phyloP scores from a whole-genome alignment of 345 rosid species.

The Lumnitzera littorea region DNA sequence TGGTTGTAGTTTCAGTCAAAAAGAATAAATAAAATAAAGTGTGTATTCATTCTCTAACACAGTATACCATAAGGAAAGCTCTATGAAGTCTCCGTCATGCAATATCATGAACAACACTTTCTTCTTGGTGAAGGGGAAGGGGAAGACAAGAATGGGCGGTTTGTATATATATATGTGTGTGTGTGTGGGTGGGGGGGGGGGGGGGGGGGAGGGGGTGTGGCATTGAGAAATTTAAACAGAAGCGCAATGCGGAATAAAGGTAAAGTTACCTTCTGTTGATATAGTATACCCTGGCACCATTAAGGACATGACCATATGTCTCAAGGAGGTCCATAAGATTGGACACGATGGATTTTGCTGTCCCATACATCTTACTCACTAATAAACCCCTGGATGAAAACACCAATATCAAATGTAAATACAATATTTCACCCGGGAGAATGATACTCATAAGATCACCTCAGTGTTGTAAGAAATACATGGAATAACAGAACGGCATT shows the following conservation, averaged over 20 bases:
- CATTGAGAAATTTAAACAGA: too few species aligned
- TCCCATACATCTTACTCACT: constrained; percentile 71
- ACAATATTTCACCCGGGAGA: not conserved
- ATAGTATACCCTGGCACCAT: constrained; percentile 77
- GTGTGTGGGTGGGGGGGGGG: too few species aligned
- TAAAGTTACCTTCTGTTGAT: constrained; percentile 68
- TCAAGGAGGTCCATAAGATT: constrained; percentile 66
- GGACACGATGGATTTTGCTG: constrained; percentile 63
- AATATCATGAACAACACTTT: too few species aligned
- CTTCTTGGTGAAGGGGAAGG: too few species aligned
- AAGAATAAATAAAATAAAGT: not conserved
- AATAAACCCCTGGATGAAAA: constrained; percentile 63
- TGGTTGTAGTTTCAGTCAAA: not conserved
- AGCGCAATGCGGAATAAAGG: not conserved
- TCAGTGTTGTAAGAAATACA: too few species aligned
- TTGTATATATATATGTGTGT: too few species aligned
- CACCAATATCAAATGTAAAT: not conserved
- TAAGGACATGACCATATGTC: constrained; percentile 64
- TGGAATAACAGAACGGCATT: too few species aligned
- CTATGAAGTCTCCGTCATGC: too few species aligned
- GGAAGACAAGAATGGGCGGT: too few species aligned
- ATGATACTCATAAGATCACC: not conserved
- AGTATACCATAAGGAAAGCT: too few species aligned
- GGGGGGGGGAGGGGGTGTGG: too few species aligned
- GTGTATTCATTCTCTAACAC: too few species aligned